Evolutionary conservation across 129 eudicot genomes (phyloP).

Genomic region (Glebionis coronaria): DNA sequence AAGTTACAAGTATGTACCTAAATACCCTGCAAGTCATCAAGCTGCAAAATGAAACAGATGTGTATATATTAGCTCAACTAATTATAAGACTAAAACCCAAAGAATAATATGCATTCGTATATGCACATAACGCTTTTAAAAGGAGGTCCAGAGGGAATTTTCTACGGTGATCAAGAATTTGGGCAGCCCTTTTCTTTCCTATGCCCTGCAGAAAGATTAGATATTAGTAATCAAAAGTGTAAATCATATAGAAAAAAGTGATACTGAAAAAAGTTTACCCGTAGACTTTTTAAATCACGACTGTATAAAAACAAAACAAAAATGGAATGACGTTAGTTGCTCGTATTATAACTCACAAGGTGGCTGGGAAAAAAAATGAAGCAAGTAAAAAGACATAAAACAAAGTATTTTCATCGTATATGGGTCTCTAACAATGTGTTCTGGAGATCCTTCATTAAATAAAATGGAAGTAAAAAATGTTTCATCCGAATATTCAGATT

Average conservation of each 20-base stretch:
- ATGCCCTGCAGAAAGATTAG: constrained; percentile 49
- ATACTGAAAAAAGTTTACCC: constrained; percentile 38
- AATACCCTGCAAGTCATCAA: constrained; percentile 70
- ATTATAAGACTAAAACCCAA: too few relatives aligned
- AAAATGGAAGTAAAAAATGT: too few relatives aligned
- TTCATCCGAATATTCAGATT: too few relatives aligned
- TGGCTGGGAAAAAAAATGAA: not conserved
- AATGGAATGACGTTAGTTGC: constrained; percentile 12
- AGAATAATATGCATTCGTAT: not conserved
- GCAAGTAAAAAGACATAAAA: not conserved
- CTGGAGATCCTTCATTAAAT: too few relatives aligned
- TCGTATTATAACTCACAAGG: not conserved
- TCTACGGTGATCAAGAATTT: constrained; percentile 75
- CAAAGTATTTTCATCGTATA: too few relatives aligned
- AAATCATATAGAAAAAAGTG: not conserved
- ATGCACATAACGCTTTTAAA: constrained; percentile 55
- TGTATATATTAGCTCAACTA: too few relatives aligned
- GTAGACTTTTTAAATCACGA: constrained; percentile 59
- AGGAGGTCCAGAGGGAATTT: constrained; percentile 79
- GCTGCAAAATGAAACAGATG: constrained; percentile 41
- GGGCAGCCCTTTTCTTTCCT: constrained; percentile 82
- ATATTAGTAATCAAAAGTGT: not conserved
- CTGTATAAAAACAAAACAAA: constrained; percentile 49
- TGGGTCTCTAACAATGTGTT: too few relatives aligned
- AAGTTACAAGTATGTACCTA: too few relatives aligned